A percentile compares a stretch with the other conserved stretches of the same genome.
Evolutionary conservation across 495 filamentous ascomycete species (phyloP).

Genomic region (Neurospora sp.): DNA sequence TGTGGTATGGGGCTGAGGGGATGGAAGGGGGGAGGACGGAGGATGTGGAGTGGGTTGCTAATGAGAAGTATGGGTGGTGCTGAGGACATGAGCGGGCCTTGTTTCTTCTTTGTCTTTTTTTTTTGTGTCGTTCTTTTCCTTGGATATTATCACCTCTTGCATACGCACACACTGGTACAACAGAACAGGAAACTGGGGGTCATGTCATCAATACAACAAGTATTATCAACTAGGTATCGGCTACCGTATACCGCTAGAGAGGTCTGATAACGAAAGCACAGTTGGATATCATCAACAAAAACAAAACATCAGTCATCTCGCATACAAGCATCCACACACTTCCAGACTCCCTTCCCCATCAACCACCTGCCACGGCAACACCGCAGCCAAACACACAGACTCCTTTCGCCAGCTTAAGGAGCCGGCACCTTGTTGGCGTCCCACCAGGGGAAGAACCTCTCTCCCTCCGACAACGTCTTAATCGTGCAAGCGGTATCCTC

Average conservation of each 20-base stretch:
- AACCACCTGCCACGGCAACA: not conserved
- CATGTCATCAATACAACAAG: not conserved
- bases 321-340: not conserved
- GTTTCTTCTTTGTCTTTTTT: not conserved
- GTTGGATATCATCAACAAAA: not conserved
- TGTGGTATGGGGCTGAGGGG: constrained; percentile 39
- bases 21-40: constrained; percentile 53
- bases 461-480: constrained; percentile 16
- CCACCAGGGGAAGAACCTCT: constrained; percentile 4
- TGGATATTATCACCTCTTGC: not conserved
- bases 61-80: constrained; percentile 95
- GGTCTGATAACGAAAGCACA: not conserved
- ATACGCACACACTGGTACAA: not conserved
- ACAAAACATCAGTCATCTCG: not conserved
- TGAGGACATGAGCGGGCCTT: constrained; percentile 27
- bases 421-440: not conserved
- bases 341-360: not conserved
- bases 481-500: constrained; percentile 18
- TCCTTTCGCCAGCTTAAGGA: not conserved
- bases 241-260: not conserved
- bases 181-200: not conserved
- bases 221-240: not conserved
- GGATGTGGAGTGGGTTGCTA: constrained; percentile 72
- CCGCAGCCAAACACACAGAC: not conserved
- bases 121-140: not conserved